Conservation (phyloP, 2,329 filamentous ascomycete species). For the Exophiala sp. region DNA sequence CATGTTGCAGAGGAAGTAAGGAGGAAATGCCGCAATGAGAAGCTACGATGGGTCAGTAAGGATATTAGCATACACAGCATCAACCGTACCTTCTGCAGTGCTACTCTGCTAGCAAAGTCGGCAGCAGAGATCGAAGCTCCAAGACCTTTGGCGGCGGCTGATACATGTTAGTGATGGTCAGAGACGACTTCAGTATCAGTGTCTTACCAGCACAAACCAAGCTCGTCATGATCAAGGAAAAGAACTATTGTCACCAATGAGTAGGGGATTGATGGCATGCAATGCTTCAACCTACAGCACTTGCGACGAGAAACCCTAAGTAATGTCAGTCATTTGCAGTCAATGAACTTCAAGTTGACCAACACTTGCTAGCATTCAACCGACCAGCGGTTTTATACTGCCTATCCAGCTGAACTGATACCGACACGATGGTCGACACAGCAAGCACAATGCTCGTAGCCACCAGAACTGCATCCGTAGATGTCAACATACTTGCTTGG, state of each 20-base stretch:
- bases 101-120: conserved; percentile 13
- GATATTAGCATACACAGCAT: background rate
- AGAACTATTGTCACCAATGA: conserved; percentile 16
- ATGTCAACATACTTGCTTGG: conserved; percentile 15
- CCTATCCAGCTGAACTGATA: conserved; percentile 20
- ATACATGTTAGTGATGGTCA: conserved; percentile 2
- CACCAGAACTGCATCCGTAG: conserved; percentile 16
- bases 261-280: background rate
- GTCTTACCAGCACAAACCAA: conserved; percentile 21
- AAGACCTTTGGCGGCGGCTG: conserved; percentile 22
- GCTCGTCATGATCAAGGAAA: conserved; percentile 20
- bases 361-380: conserved; percentile 22
- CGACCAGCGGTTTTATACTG: conserved; percentile 15
- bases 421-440: conserved; percentile 19
- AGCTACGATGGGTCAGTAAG: conserved; percentile 13
- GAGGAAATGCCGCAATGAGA: conserved; percentile 18
- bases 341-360: background rate
- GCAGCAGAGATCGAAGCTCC: conserved; percentile 15
- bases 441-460: conserved; percentile 22
- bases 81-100: conserved; percentile 17
- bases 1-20: conserved; percentile 26
- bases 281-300: conserved; percentile 8
- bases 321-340: background rate
- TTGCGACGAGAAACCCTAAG: conserved; percentile 19
- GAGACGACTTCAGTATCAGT: background rate